phyloP scores from a whole-genome alignment of 1,139 yeast genomes.

The Taphrina communis region DNA sequence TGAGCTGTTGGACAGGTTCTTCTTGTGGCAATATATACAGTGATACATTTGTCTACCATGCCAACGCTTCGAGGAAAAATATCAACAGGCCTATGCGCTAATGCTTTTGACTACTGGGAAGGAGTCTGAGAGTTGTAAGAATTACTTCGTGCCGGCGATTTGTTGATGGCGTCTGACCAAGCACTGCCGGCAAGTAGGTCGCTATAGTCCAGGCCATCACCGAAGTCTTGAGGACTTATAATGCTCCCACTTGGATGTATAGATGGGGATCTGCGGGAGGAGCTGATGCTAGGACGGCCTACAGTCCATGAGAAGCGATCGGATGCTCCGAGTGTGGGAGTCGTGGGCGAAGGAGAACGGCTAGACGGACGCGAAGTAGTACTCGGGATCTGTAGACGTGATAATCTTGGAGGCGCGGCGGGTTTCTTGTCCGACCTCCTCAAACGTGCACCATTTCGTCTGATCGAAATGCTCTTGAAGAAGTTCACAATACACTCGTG shows the following conservation, averaged over 20 bases:
- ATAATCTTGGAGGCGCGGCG: not conserved
- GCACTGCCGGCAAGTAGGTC: constrained; percentile 27
- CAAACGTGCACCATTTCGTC: not conserved
- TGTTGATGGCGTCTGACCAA: constrained; percentile 19
- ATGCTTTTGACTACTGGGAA: not conserved
- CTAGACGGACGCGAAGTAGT: not conserved
- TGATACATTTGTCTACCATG: not conserved
- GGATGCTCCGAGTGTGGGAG: not conserved
- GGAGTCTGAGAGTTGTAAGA: not conserved
- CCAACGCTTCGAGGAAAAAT: not conserved
- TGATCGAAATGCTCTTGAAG: not conserved
- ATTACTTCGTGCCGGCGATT: not conserved
- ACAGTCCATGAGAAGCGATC: constrained; percentile 13
- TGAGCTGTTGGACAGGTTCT: not conserved
- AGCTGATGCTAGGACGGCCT: constrained; percentile 17
- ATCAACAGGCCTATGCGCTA: not conserved
- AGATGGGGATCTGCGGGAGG: constrained; percentile 1
- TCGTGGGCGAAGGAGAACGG: constrained; percentile 13
- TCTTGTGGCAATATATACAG: not conserved
- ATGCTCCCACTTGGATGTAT: not conserved
- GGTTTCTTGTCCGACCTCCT: not conserved
- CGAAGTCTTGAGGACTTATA: constrained; percentile 6
- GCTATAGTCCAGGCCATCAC: constrained; percentile 10
- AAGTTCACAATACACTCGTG: constrained; percentile 22
- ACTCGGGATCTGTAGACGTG: constrained; percentile 7